phyloP scores from a whole-genome alignment of 2,329 filamentous ascomycete species.

The Ceratocystis cacaofunesta region DNA sequence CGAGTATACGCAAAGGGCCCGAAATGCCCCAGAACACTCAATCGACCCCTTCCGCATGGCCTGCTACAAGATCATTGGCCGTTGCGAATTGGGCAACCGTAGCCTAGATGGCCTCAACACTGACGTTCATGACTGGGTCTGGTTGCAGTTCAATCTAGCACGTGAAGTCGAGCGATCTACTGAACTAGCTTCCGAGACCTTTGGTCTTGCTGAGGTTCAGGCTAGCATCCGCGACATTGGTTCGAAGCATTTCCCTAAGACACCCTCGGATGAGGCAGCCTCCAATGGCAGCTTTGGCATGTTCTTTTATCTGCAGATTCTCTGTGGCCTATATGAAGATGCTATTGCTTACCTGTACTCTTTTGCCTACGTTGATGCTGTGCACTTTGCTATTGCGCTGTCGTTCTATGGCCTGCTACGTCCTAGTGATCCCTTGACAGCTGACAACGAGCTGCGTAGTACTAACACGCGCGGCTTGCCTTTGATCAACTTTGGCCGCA shows the following conservation, averaged over 20 bases:
- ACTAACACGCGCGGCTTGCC: conserved; percentile 53
- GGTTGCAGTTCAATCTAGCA: conserved; percentile 56
- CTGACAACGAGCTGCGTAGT: conserved; percentile 54
- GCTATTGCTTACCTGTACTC: conserved; percentile 82
- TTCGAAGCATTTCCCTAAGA: conserved; percentile 76
- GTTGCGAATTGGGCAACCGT: conserved; percentile 51
- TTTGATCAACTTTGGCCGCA: conserved; percentile 86
- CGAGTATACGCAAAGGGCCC: conserved; percentile 73
- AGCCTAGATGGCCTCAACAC: conserved; percentile 48
- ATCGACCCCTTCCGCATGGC: conserved; percentile 93
- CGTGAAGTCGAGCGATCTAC: conserved; percentile 48
- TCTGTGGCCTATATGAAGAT: conserved; percentile 87
- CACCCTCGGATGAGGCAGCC: conserved; percentile 48
- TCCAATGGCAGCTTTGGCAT: conserved; percentile 63
- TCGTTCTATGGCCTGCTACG: conserved; percentile 81
- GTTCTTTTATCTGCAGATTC: conserved; percentile 82
- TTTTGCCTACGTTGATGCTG: conserved; percentile 82
- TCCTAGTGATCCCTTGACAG: conserved; percentile 64
- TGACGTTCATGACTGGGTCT: conserved; percentile 56
- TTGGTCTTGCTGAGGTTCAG: conserved; percentile 54
- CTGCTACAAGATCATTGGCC: conserved; percentile 94
- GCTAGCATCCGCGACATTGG: conserved; percentile 76
- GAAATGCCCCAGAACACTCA: conserved; percentile 71
- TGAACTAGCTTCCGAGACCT: conserved; percentile 51
- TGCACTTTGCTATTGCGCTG: conserved; percentile 84